phyloP scores from a whole-genome alignment of 2,329 filamentous ascomycete species.

The Diplodia sapinea region DNA sequence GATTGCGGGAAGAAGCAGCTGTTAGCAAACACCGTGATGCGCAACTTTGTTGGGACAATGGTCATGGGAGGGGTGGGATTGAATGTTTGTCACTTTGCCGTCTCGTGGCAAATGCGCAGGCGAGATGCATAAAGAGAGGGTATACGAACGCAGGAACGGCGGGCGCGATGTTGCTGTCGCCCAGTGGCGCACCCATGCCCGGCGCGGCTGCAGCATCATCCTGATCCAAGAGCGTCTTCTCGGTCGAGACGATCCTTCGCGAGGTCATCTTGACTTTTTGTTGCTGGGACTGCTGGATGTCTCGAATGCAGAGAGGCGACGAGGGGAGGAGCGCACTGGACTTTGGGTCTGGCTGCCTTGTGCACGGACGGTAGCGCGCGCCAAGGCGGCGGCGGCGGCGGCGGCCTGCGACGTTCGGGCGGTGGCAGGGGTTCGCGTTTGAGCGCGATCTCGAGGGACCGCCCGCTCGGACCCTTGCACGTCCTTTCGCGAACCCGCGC shows the following conservation, averaged over 20 bases:
- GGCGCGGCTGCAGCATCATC: slow-evolving; percentile 41
- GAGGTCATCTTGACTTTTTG: slow-evolving; percentile 64
- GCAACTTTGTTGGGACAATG: no score
- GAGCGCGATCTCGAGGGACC: background rate
- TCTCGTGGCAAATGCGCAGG: background rate
- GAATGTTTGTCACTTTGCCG: no score
- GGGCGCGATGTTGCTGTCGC: slow-evolving; percentile 76
- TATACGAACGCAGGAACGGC: slow-evolving; percentile 77
- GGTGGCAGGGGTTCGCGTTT: slow-evolving; percentile 12
- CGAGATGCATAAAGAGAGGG: slow-evolving; percentile 6
- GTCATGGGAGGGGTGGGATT: no score
- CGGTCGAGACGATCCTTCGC: slow-evolving; percentile 67
- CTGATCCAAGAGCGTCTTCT: slow-evolving; percentile 66
- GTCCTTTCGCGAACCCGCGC: slow-evolving; percentile 11
- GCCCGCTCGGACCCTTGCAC: slow-evolving; percentile 11
- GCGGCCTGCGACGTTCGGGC: background rate
- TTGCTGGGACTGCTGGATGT: slow-evolving; percentile 19
- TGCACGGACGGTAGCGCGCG: slow-evolving; percentile 1
- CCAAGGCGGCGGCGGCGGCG: slow-evolving; percentile 5
- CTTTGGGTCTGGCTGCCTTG: background rate
- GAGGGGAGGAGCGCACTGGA: background rate
- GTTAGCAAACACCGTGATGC: slow-evolving; percentile 13
- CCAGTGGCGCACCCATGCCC: slow-evolving; percentile 44
- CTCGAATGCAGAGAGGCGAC: background rate
- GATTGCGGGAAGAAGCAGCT: slow-evolving; percentile 51